A percentile compares a stretch with the other conserved stretches of the same genome.
Evolutionary conservation across 495 filamentous ascomycete genomes (phyloP).

Genomic region (Annulohypoxylon maeteangense): DNA sequence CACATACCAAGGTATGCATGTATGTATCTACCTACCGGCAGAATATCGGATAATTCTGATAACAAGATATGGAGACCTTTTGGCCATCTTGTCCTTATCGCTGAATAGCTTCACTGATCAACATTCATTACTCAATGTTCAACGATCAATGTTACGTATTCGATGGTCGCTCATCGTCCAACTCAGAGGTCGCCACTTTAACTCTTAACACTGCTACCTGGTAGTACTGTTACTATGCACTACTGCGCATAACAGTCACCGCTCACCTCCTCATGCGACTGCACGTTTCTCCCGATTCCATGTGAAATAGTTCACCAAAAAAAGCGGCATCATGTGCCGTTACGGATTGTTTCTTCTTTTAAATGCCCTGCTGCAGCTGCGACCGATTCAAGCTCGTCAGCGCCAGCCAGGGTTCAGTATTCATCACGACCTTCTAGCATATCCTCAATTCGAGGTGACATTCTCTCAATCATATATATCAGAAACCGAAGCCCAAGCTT

Average conservation of each 20-base stretch:
- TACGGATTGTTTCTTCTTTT: slow-evolving; percentile 53
- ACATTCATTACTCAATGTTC: not conserved
- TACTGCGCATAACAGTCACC: not conserved
- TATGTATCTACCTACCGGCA: not conserved
- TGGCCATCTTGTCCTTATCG: slow-evolving; percentile 19
- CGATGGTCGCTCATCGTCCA: too few relatives aligned
- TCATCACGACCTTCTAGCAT: slow-evolving; percentile 90
- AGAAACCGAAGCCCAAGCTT: slow-evolving; percentile 71
- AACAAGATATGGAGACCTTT: slow-evolving; percentile 12
- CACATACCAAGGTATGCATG: too few relatives aligned
- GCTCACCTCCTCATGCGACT: not conserved
- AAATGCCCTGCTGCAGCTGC: slow-evolving; percentile 53
- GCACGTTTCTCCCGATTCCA: slow-evolving; percentile 27
- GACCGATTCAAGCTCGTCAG: slow-evolving; percentile 56
- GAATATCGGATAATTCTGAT: slow-evolving; percentile 8
- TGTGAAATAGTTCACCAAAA: slow-evolving; percentile 47
- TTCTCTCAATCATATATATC: slow-evolving; percentile 81
- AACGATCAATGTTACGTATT: not conserved
- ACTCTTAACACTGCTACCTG: not conserved
- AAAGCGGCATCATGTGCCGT: slow-evolving; percentile 62
- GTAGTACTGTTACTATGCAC: not conserved
- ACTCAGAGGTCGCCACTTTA: not conserved
- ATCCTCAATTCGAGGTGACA: slow-evolving; percentile 89
- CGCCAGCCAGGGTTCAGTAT: slow-evolving; percentile 66
- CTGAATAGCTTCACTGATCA: not conserved